These are phyloP conservation scores for Pythium phragmiticola DNA, from an alignment of 352 stramenopile genomes.

Conservation along the genomic window DNA sequence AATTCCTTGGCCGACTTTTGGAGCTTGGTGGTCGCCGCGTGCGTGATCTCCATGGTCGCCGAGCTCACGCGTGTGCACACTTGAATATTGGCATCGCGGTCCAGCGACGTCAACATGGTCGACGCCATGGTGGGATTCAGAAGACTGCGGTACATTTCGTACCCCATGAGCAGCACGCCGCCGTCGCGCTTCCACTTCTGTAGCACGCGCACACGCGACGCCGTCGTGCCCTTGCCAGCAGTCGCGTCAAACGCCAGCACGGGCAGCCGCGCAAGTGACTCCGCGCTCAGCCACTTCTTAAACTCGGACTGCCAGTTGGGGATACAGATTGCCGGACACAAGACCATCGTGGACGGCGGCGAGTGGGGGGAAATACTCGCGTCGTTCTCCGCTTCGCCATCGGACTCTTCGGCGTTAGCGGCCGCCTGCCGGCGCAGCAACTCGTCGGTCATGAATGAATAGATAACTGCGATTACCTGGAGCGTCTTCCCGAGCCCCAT, in stretches of 20 bases:
- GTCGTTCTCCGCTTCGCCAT: background rate
- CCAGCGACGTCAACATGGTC: slow-evolving; percentile 13
- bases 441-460: slow-evolving; percentile 74
- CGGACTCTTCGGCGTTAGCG: background rate
- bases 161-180: slow-evolving; percentile 84
- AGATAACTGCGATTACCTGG: slow-evolving; percentile 83
- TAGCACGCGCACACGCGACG: slow-evolving; percentile 51
- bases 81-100: slow-evolving; percentile 49
- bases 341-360: slow-evolving; percentile 77
- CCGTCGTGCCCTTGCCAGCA: slow-evolving; percentile 52
- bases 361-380: background rate
- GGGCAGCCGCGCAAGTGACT: slow-evolving; percentile 52
- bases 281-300: slow-evolving; percentile 91
- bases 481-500: slow-evolving; percentile 91
- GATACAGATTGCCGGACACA: slow-evolving; percentile 96
- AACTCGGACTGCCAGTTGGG: slow-evolving; percentile 98
- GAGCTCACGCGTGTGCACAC: slow-evolving; percentile 63
- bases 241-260: slow-evolving; percentile 63
- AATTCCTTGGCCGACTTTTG: slow-evolving; percentile 62
- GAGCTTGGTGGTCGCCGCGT: slow-evolving; percentile 42
- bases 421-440: slow-evolving; percentile 11
- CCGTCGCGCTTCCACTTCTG: slow-evolving; percentile 73
- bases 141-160: slow-evolving; percentile 88
- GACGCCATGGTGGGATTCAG: slow-evolving; percentile 60
- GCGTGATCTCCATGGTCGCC: slow-evolving; percentile 67